Evolutionary conservation across 225 moss, liverwort and hornwort species (phyloP).

Genomic region (Straminergon stramineum): DNA sequence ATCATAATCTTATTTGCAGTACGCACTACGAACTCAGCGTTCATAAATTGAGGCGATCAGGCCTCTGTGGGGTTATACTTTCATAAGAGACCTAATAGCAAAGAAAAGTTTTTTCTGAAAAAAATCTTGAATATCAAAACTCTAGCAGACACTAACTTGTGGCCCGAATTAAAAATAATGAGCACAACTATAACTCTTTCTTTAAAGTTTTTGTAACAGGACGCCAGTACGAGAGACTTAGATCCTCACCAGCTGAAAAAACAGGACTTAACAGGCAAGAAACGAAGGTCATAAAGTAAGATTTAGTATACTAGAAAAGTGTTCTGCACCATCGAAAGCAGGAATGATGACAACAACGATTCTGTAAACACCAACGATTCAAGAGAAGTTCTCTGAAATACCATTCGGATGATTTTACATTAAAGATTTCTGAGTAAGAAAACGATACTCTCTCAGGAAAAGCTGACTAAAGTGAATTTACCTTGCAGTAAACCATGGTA

Average conservation of each 20-base stretch:
- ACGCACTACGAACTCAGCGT: neutral
- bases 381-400: neutral
- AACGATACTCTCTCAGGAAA: neutral
- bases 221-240: neutral
- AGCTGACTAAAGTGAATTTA: neutral
- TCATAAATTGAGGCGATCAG: neutral
- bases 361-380: neutral
- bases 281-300: neutral
- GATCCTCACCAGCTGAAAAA: neutral
- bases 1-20: neutral
- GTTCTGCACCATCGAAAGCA: neutral
- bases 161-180: neutral
- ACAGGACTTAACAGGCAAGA: neutral
- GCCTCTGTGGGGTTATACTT: neutral
- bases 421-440: neutral
- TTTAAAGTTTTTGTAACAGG: neutral
- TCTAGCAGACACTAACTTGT: neutral
- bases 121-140: neutral
- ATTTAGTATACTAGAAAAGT: neutral
- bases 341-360: neutral
- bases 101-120: neutral
- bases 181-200: neutral
- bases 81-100: neutral
- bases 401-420: neutral
- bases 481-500: slow-evolving; percentile 86